Conservation (phyloP, 2,329 filamentous ascomycete genomes). For the Cladosporium sp. region DNA sequence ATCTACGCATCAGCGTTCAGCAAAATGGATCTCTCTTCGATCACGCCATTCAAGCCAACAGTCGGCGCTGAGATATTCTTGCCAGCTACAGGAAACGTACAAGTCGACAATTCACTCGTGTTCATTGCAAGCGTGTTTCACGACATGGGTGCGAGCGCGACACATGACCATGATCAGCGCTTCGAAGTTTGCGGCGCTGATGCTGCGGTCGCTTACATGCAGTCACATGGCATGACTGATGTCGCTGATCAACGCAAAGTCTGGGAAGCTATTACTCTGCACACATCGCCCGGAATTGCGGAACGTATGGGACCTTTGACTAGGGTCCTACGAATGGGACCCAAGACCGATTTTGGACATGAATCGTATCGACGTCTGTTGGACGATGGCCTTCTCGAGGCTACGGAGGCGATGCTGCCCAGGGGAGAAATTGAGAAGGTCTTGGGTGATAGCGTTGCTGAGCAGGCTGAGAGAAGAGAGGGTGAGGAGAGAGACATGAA, state of each 20-base stretch:
- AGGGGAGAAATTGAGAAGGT: slow-evolving; percentile 41
- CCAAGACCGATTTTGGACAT: slow-evolving; percentile 37
- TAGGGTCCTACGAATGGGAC: slow-evolving; percentile 34
- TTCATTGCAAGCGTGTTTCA: slow-evolving; percentile 34
- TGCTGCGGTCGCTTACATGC: slow-evolving; percentile 35
- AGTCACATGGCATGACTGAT: slow-evolving; percentile 17
- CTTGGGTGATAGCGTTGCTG: slow-evolving; percentile 40
- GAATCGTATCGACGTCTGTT: slow-evolving; percentile 16
- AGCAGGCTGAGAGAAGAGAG: slow-evolving; percentile 33
- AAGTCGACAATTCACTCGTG: slow-evolving; percentile 16
- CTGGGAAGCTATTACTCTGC: slow-evolving; percentile 44
- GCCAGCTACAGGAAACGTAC: not conserved
- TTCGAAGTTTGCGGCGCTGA: slow-evolving; percentile 47
- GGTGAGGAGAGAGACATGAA: slow-evolving; percentile 31
- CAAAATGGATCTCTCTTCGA: slow-evolving; percentile 7
- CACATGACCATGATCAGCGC: slow-evolving; percentile 31
- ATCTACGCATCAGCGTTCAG: slow-evolving; percentile 17
- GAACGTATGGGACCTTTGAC: slow-evolving; percentile 39
- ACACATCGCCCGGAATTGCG: slow-evolving; percentile 43
- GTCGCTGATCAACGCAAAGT: slow-evolving; percentile 35
- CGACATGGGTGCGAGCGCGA: slow-evolving; percentile 30
- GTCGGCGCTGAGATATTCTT: not conserved
- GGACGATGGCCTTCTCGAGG: slow-evolving; percentile 15
- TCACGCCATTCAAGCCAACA: not conserved
- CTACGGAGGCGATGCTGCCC: slow-evolving; percentile 30